These are phyloP conservation scores for Euphorbia tirucalli DNA, from an alignment of 345 rosid genomes.

Conservation along the genomic window DNA sequence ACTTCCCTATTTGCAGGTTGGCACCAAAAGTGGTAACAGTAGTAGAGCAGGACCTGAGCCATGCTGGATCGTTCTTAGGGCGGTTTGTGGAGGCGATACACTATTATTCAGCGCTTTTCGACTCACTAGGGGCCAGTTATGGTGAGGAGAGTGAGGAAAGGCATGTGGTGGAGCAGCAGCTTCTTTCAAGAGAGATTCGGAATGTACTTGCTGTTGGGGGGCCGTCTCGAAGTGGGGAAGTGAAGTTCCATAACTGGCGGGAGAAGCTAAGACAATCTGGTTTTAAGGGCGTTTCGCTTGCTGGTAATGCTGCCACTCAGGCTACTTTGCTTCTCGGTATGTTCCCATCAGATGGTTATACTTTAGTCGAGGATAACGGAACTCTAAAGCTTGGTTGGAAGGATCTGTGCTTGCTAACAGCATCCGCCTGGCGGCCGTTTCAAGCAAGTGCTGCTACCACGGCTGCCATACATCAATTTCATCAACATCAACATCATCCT, in stretches of 20 bases:
- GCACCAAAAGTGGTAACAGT: conserved; percentile 96
- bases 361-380: conserved; percentile 91
- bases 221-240: conserved; percentile 68
- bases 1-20: conserved; percentile 54
- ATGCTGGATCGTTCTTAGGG: conserved; percentile 85
- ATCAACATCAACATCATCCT: conserved; percentile 15
- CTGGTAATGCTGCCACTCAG: conserved; percentile 90
- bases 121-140: conserved; percentile 89
- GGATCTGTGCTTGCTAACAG: conserved; percentile 95
- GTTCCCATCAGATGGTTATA: conserved; percentile 95
- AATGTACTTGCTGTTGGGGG: conserved; percentile 88
- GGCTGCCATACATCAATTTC: not conserved
- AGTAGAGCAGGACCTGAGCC: conserved; percentile 95
- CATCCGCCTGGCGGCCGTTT: conserved; percentile 95
- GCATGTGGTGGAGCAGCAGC: conserved; percentile 94
- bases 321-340: conserved; percentile 85
- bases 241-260: conserved; percentile 88
- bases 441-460: not conserved
- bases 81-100: conserved; percentile 97
- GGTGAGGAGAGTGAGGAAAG: conserved; percentile 98
- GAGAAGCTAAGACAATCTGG: conserved; percentile 87
- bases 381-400: conserved; percentile 97
- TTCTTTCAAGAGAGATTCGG: conserved; percentile 81
- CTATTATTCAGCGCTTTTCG: conserved; percentile 93
- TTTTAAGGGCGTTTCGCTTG: conserved; percentile 74